Base-by-base conservation (phyloP, 305 asterid genomes). In the Fraxinus greggii region DNA sequence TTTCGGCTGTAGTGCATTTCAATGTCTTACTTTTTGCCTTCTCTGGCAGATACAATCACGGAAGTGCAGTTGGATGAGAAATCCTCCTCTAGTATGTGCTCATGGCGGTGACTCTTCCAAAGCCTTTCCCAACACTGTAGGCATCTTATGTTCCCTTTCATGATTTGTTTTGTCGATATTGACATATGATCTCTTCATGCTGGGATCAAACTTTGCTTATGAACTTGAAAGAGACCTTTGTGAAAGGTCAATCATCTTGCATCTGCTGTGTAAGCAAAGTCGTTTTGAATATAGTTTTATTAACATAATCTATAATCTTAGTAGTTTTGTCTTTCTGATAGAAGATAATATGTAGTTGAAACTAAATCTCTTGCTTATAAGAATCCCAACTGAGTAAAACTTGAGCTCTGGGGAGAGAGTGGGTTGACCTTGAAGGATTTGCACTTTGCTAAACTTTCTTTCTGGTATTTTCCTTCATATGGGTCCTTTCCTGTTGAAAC, bases 71-170 rank as follows among this genome's bases (percentile, higher is more conserved):
- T 96, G 99, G 99, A 85, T 94, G 54, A 86, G 79, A 31, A 90
- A 79, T 85, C 93, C 97, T 86, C 98, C 98, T 35, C 88, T 96
- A 78, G 97, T 92, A 32, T 96, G 99, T 87, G 99, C 99, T 79
- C 99, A 96, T 88, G 99, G 99, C 72, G 99, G 99, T 65, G 99
- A 96, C 88, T 92, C 98, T 24, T 88, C 93, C 80, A 90, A 87
- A 88, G 97, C 98, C 79, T 93, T 96, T 86, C 98, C 99, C 31
- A 96, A 94, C 83, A 96, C 98, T 21, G 99, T 96, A 90, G 69
- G 91, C 85, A 83, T 85, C 81, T 38, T 69, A 33, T 59, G 21
- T 75, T 51, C 80, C 63, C 61, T 78, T 83, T 38, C 36, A 78
- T 83, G 9, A 13, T 84, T 82, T 82, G 74, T 7, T 74, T 56